Percentiles rank a stretch among this genome's conserved stretches.
Evolutionary conservation across 164 flowering plant genomes (phyloP).

Genomic region (Nymphaea colorata): DNA sequence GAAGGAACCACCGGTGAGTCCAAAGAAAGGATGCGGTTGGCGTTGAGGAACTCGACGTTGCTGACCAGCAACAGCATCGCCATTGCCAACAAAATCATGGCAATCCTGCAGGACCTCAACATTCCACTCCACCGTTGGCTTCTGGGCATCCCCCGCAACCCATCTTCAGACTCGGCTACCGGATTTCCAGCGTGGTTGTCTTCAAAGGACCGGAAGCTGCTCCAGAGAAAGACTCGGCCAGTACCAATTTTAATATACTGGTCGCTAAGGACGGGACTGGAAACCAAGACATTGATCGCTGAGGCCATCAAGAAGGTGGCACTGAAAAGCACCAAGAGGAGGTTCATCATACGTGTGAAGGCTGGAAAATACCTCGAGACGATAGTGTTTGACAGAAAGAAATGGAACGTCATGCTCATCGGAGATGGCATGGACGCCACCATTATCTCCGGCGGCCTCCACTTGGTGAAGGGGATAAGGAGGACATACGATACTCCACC

Average conservation of each 20-base stretch:
- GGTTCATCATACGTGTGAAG: slow-evolving; percentile 51
- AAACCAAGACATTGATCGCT: slow-evolving; percentile 24
- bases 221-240: slow-evolving; percentile 23
- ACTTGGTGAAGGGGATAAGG: slow-evolving; percentile 59
- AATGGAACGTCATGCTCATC: slow-evolving; percentile 58
- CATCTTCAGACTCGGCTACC: background rate
- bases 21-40: slow-evolving; percentile 6
- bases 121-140: slow-evolving; percentile 39
- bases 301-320: slow-evolving; percentile 34
- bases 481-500: too few relatives aligned
- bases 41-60: slow-evolving; percentile 43
- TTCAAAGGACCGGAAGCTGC: slow-evolving; percentile 29
- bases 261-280: slow-evolving; percentile 47
- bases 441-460: slow-evolving; percentile 42
- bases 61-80: slow-evolving; percentile 66
- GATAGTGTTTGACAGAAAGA: slow-evolving; percentile 29
- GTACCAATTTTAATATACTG: background rate
- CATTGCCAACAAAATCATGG: slow-evolving; percentile 34
- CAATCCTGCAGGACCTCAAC: slow-evolving; percentile 20
- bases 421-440: slow-evolving; percentile 56
- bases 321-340: slow-evolving; percentile 31
- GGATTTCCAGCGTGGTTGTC: slow-evolving; percentile 10
- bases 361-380: slow-evolving; percentile 46
- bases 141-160: slow-evolving; percentile 5
- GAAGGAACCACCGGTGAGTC: slow-evolving; percentile 22